Conservation (phyloP, 208 protist species). For the Acanthamoeba royreba region DNA sequence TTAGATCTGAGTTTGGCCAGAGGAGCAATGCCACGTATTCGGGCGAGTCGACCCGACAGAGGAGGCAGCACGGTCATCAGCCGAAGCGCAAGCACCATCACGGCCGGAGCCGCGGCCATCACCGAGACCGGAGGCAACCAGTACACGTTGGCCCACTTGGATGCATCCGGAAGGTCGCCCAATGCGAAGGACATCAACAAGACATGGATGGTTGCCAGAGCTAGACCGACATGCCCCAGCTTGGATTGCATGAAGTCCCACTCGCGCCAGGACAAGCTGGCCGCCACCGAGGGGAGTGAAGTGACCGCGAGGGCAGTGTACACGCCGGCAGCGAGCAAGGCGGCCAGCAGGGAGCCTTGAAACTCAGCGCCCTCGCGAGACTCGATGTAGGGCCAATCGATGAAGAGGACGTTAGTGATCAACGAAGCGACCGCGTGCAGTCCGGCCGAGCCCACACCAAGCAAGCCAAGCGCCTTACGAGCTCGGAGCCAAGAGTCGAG, state of each 20-base stretch:
- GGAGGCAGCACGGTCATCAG: not conserved
- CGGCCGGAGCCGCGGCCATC: not conserved
- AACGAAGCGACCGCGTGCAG: not conserved
- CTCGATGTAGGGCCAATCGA: not conserved
- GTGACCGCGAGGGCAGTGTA: not conserved
- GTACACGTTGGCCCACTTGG: not conserved
- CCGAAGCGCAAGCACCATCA: not conserved
- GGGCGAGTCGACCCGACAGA: not conserved
- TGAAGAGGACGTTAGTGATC: not conserved
- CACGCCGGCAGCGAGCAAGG: not conserved
- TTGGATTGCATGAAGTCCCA: conserved; percentile 45
- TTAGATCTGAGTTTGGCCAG: too few species aligned
- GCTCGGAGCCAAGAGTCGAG: conserved; percentile 27
- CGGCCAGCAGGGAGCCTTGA: conserved; percentile 19
- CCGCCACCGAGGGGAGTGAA: not conserved
- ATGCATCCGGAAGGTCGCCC: not conserved
- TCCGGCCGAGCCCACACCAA: not conserved
- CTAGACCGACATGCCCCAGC: conserved; percentile 11
- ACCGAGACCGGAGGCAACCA: conserved; percentile 6
- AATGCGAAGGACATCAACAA: conserved; percentile 5
- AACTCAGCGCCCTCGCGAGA: not conserved
- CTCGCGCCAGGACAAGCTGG: conserved; percentile 16
- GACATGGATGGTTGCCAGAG: not conserved
- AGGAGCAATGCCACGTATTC: not conserved
- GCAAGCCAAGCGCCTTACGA: conserved; percentile 7